Evolutionary conservation across 495 filamentous ascomycete species (phyloP), one percentile per base, ranked within the genome.

Genomic region (Aspergillus kassunensis): DNA sequence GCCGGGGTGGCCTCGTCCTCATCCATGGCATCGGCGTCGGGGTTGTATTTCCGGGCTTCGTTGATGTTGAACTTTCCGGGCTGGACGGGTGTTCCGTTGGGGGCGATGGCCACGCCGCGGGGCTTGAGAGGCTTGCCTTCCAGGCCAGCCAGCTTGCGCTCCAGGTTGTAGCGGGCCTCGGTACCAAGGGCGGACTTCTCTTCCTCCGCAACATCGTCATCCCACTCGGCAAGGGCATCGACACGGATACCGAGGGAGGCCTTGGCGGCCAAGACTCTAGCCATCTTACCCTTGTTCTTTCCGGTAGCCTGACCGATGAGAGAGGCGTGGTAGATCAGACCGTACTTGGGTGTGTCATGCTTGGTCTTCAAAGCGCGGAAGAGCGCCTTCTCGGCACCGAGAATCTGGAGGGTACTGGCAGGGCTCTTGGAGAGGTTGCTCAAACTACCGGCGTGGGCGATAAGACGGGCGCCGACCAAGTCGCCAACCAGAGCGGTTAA

Each of bases 321-420:
- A 21, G 91, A 96, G 16, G 93, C 91, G 71, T 99, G 95, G 75
- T 97, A 99, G 69, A 97, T 95, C 57, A 98, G 81, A 78, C 93
- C 93, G 61, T 99, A 99, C 75, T 99, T 99, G 57, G 93, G 93
- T 11, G 93, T 99, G 63, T 97, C 90, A 68, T 97, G 93, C 77
- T 99, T 99, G 15, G 95, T 99, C 79, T 99, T 99, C 53, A 99
- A 75, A 16, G 93, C 93, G 55, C 93, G 83, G 83, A 99, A 99
- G 49, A 99, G 84, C 4, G 93, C 93, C 79, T 99, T 99, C 74
- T 99, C 93, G 51, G 93, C 93, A 70, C 93, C 93, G 8, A 99
- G 82, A 65, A 99, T 97, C 76, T 99, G 93, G 52, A 99, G 84
- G 36, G 93, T 99, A 63, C 85, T 90, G 70, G 90, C 91, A 50